A percentile compares a stretch with the other conserved stretches of the same genome.
phyloP scores from a whole-genome alignment of 164 flowering plant genomes.

The Stephania cephalantha region DNA sequence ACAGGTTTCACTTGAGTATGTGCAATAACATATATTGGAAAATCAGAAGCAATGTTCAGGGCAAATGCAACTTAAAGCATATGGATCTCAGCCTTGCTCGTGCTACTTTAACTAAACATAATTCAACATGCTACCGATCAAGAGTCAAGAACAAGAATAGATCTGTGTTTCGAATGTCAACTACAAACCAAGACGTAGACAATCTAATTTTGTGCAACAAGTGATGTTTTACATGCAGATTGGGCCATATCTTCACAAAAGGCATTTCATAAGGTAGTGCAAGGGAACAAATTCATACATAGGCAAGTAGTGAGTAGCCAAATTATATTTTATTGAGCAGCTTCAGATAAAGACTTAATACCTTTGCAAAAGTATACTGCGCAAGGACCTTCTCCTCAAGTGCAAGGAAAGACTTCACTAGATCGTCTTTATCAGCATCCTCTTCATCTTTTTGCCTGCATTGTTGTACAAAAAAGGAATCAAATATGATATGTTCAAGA shows the following conservation, averaged over 20 bases:
- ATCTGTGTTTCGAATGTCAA: background rate
- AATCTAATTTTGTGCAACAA: background rate
- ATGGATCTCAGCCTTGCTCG: background rate
- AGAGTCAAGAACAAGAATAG: background rate
- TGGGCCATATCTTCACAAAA: background rate
- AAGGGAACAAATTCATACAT: background rate
- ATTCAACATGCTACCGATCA: background rate
- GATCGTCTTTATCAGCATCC: conserved; percentile 62
- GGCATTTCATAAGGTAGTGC: background rate
- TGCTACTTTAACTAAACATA: background rate
- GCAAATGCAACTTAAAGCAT: background rate
- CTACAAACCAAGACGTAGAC: background rate
- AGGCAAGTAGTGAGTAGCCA: background rate
- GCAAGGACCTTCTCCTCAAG: conserved; percentile 96
- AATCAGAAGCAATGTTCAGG: background rate
- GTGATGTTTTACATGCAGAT: background rate
- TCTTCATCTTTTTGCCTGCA: conserved; percentile 69
- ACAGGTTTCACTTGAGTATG: background rate
- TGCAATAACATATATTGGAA: background rate
- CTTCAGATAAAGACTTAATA: conserved; percentile 17
- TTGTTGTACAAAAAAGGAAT: background rate
- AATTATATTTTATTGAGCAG: background rate
- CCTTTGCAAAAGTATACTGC: conserved; percentile 92
- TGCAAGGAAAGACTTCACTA: conserved; percentile 67
- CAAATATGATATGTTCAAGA: background rate